Conservation (phyloP, 2,329 filamentous ascomycete species). For the Colletotrichum sp. region DNA sequence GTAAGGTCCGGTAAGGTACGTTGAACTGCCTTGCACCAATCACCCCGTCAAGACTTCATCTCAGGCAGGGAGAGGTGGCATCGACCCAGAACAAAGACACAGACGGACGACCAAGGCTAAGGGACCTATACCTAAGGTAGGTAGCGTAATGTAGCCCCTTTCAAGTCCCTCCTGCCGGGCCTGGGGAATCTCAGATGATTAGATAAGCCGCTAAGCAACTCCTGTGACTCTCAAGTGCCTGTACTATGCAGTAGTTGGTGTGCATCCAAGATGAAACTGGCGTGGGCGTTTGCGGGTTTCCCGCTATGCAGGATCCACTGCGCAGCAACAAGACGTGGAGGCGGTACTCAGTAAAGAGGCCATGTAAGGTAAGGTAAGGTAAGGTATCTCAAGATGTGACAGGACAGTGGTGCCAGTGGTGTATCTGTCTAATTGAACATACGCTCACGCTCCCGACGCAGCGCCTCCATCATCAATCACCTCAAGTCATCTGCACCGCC, state of each 20-base stretch:
- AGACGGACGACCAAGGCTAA: too few relatives aligned
- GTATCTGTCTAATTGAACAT: background rate
- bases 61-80: background rate
- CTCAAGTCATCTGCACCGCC: background rate
- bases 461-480: background rate
- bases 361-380: background rate
- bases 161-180: background rate
- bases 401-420: background rate
- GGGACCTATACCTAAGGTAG: too few relatives aligned
- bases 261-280: background rate
- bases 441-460: background rate
- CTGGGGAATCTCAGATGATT: background rate
- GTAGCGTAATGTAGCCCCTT: background rate
- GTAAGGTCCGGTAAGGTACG: background rate
- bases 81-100: background rate
- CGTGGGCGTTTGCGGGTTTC: background rate
- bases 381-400: background rate
- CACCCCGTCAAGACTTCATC: background rate
- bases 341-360: background rate
- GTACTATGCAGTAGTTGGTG: background rate
- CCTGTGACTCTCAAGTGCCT: background rate
- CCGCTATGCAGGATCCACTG: background rate
- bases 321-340: background rate
- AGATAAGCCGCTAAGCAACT: background rate
- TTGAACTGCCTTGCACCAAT: background rate